These are phyloP conservation scores for Coelastrella sp. DNA, from an alignment of 139 green algal species.

Conservation along the genomic window DNA sequence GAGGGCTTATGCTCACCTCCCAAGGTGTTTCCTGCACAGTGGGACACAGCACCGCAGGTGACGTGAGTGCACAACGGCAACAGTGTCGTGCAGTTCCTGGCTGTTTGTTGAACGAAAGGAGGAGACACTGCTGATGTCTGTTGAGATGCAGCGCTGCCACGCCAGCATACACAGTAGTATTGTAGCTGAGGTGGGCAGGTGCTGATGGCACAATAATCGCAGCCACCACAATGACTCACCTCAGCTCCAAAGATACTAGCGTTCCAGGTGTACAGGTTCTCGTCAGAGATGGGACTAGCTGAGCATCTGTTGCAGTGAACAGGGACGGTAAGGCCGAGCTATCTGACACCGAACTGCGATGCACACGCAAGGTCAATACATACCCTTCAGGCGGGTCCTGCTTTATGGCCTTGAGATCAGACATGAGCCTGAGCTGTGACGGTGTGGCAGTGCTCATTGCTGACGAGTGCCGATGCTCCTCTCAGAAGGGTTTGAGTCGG, in stretches of 20 bases:
- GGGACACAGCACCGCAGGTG: not conserved
- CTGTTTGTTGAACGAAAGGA: no score
- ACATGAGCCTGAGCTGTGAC: conserved; percentile 22
- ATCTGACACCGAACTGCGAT: no score
- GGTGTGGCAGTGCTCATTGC: conserved; percentile 9
- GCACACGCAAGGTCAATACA: not conserved
- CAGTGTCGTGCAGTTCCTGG: not conserved
- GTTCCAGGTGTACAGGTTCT: conserved; percentile 87
- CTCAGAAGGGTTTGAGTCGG: not conserved
- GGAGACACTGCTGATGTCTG: no score
- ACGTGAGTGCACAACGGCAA: not conserved
- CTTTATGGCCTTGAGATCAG: conserved; percentile 44
- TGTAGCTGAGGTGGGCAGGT: no score
- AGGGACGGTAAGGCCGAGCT: not conserved
- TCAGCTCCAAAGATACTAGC: conserved; percentile 58
- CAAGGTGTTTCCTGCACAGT: conserved; percentile 38
- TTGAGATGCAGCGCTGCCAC: no score
- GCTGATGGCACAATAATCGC: no score
- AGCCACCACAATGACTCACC: not conserved
- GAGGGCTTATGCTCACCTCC: not conserved
- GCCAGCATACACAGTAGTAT: no score
- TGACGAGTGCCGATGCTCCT: not conserved
- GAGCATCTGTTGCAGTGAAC: conserved; percentile 57
- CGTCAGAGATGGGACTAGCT: conserved; percentile 72
- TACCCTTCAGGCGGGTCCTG: conserved; percentile 67